phyloP scores from a whole-genome alignment of 805 yeast species.

The Saccharomyces paradoxus region DNA sequence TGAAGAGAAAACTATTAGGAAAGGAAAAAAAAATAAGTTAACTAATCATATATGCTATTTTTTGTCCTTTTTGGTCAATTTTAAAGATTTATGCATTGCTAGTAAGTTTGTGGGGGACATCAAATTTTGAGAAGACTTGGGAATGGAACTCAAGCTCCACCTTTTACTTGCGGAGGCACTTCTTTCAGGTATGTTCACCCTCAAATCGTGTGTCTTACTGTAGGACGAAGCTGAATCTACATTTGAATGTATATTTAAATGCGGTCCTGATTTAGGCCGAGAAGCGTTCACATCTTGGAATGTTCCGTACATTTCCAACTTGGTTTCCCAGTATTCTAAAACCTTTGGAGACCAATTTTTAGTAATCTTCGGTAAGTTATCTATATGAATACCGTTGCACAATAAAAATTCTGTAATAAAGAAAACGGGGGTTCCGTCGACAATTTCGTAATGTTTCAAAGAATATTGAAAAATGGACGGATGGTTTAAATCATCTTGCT shows the following conservation, averaged over 20 bases:
- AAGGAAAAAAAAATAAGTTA: background rate
- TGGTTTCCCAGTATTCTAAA: slow-evolving; percentile 44
- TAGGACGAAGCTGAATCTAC: background rate
- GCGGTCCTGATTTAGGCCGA: background rate
- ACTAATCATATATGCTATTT: background rate
- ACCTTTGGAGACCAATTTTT: slow-evolving; percentile 41
- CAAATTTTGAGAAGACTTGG: slow-evolving; percentile 7
- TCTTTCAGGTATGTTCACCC: background rate
- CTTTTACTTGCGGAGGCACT: slow-evolving; percentile 2
- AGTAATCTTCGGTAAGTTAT: slow-evolving; percentile 20
- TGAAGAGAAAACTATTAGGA: background rate
- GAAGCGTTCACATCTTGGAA: background rate
- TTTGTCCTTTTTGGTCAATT: slow-evolving; percentile 6
- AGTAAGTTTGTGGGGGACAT: slow-evolving; percentile 13
- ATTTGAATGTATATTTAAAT: background rate
- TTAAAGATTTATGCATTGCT: slow-evolving; percentile 11
- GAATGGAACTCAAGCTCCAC: slow-evolving; percentile 12
- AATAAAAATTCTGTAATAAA: slow-evolving; percentile 49
- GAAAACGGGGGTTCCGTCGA: slow-evolving; percentile 31
- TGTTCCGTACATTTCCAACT: slow-evolving; percentile 27
- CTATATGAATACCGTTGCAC: slow-evolving; percentile 47
- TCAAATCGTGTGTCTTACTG: background rate
- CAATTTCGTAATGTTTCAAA: slow-evolving; percentile 36
- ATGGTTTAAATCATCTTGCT: slow-evolving; percentile 3
- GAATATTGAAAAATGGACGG: slow-evolving; percentile 42